Percentiles rank a stretch among this genome's conserved stretches.
Evolutionary conservation across 352 stramenopile genomes (phyloP).

Genomic region (Hyaloperonospora arabidopsidis): DNA sequence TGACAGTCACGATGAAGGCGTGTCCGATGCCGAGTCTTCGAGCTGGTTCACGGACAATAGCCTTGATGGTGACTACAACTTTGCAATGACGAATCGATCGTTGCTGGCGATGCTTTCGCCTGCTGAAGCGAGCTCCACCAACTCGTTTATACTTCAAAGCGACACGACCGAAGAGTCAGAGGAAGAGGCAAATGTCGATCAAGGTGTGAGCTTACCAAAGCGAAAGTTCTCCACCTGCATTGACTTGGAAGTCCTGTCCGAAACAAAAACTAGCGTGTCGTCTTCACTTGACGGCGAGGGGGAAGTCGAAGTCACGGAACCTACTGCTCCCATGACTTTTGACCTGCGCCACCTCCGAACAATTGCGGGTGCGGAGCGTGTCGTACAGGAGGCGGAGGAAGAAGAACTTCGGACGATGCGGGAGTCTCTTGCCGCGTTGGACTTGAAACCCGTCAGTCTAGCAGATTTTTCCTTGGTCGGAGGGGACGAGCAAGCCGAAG

Average conservation of each 20-base stretch:
- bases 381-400: conserved; percentile 30
- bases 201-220: conserved; percentile 9
- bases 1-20: conserved; percentile 31
- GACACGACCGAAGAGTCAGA: conserved; percentile 7
- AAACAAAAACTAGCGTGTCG: conserved; percentile 29
- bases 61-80: conserved; percentile 19
- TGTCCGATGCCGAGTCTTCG: conserved; percentile 28
- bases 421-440: conserved; percentile 26
- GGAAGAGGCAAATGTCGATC: conserved; percentile 6
- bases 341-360: conserved; percentile 32
- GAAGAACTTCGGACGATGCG: conserved; percentile 27
- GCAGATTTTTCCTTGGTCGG: conserved; percentile 12
- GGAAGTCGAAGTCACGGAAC: conserved; percentile 15
- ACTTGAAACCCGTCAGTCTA: conserved; percentile 22
- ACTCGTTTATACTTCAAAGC: conserved; percentile 5
- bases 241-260: conserved; percentile 21
- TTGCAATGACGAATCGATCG: conserved; percentile 6
- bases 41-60: conserved; percentile 24
- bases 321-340: conserved; percentile 23
- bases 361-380: conserved; percentile 28
- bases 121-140: conserved; percentile 4
- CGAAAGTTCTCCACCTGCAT: conserved; percentile 15
- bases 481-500: conserved; percentile 7
- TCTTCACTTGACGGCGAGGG: conserved; percentile 22
- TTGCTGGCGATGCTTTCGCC: conserved; percentile 18